Evolutionary conservation across 1,139 yeast species (phyloP), one percentile per base, ranked within the genome.

Genomic region (Yamadazyma pseudoaaseri): DNA sequence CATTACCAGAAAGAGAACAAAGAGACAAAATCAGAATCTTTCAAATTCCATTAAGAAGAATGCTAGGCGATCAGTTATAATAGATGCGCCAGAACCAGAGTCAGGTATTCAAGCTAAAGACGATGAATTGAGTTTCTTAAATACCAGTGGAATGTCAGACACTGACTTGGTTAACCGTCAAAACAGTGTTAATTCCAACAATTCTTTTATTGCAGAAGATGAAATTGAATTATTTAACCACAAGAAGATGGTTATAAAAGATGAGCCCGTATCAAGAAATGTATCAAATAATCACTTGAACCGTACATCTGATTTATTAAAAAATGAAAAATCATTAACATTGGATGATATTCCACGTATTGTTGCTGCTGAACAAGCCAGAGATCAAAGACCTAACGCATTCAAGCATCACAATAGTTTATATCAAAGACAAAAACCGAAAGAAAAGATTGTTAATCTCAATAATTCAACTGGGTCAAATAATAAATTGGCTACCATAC

Each of bases 281-380:
- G 32, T 51, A 3, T 55, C 62, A n/a, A 58, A 55, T 26, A 64
- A 63, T 36, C 47, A 45, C 21, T 60, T 70, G 30, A 72, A 66
- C 44, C 56, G 76, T 10, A 81, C 90, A 0, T 79, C 89, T 1
- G 86, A 81, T 45, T 62, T 84, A 33, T 70, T 86, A 39, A 79
- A 83, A 51, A 86, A 81, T 52, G 95, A 90, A 48, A 86, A 86
- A 48, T 82, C 95, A 1, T 73, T 92, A 37, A 90, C 97, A 0
- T 72, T 92, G 50, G 98, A 92, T 58, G 99, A 92, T 60, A 92
- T 92, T 47, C 96, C 97, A 5, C 73, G 97, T 46, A 90, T 92
- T 52, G 97, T 92, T 9, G 96, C 97, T 3, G 95, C 96, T 5
- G 97, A 92, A 51, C 97, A 90, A 58, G 96, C 97, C 0, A 72